Evolutionary conservation across 2,329 filamentous ascomycete species (phyloP).

Genomic region (Ceratocystis ficicola): DNA sequence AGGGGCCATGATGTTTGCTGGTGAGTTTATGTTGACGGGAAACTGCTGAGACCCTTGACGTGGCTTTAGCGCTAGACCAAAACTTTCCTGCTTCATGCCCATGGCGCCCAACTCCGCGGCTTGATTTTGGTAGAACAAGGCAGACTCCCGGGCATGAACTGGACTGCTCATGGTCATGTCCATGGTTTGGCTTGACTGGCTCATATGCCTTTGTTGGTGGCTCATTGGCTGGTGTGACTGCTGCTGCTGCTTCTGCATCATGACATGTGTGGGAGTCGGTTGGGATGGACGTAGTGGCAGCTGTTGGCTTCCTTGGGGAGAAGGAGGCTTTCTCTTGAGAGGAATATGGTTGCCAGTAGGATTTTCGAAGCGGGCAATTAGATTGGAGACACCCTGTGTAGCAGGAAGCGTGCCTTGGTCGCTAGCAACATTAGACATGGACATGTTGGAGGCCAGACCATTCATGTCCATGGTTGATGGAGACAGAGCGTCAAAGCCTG

Average conservation of each 20-base stretch:
- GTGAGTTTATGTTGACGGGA: slow-evolving; percentile 1
- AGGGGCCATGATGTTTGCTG: slow-evolving; percentile 13
- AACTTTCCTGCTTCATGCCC: slow-evolving; percentile 1
- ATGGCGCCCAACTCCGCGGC: slow-evolving; percentile 9
- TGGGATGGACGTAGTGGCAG: slow-evolving; percentile 13
- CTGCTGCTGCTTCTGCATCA: slow-evolving; percentile 18
- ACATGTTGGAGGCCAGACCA: slow-evolving; percentile 14
- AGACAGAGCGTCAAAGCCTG: slow-evolving; percentile 7
- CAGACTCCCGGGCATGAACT: background rate
- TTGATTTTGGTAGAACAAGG: slow-evolving; percentile 11
- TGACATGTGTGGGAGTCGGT: slow-evolving; percentile 4
- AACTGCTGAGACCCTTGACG: slow-evolving; percentile 7
- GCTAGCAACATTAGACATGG: background rate
- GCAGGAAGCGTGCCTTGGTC: background rate
- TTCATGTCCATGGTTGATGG: slow-evolving; percentile 1
- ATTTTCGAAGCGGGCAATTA: slow-evolving; percentile 23
- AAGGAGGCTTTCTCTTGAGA: slow-evolving; percentile 15
- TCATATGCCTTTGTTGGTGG: slow-evolving; percentile 20
- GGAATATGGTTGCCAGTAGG: slow-evolving; percentile 2
- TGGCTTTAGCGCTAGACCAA: background rate
- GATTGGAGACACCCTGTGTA: slow-evolving; percentile 19
- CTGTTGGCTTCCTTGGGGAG: slow-evolving; percentile 16
- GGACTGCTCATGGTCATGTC: slow-evolving; percentile 5
- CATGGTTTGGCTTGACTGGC: slow-evolving; percentile 4
- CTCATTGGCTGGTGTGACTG: slow-evolving; percentile 19